Evolutionary conservation across 1,284 basidiomycete genomes (phyloP), one percentile per base, ranked within the genome.

Genomic region (Leccinum pachyderme): DNA sequence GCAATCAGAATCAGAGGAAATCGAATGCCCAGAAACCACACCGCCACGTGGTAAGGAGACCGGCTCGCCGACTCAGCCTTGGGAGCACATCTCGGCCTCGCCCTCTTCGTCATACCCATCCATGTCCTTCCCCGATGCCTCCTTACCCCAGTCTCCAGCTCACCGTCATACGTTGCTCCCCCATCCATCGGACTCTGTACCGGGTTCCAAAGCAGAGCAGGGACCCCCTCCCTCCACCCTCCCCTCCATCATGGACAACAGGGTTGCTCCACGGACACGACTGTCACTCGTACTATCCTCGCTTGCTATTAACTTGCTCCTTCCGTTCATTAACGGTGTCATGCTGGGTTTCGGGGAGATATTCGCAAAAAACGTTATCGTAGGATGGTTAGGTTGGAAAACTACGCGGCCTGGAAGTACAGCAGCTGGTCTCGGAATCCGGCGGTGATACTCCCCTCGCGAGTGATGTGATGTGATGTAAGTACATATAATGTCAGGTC

Each of bases 291-390:
- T 97, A 55, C 68, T 91, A 44, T 91, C 94, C 4, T 87, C 91
- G 7, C 71, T 98, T 55, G 91, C 91, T 37, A 95, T 98, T 75
- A 98, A 99, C 72, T 73, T 99, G 56, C 73, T 95, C 2, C 78
- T 98, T 43, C 96, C 96, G 0, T 99, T 99, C 70, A 82, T 98
- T 47, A 98, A 98, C 68, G 96, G 96, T 28, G 91, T 98, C 64
- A 97, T 98, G 93, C 84, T 98, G 47, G 96, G 96, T 9, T 95
- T 98, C 67, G 96, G 96, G 25, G 96, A 99, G 75, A 94, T 99
- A 55, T 95, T 98, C 67, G 96, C 95, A 18, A 87, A 94, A 71
- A 89, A 94, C 58, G 81, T 93, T 13, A 75, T 97, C 18, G 79
- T 87, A 50, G 78, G 81, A 15, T 91, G 88, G 78, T 67, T 81